These are phyloP conservation scores for Polyporus tsugae DNA, from an alignment of 1,284 basidiomycete genomes.

Conservation along the genomic window DNA sequence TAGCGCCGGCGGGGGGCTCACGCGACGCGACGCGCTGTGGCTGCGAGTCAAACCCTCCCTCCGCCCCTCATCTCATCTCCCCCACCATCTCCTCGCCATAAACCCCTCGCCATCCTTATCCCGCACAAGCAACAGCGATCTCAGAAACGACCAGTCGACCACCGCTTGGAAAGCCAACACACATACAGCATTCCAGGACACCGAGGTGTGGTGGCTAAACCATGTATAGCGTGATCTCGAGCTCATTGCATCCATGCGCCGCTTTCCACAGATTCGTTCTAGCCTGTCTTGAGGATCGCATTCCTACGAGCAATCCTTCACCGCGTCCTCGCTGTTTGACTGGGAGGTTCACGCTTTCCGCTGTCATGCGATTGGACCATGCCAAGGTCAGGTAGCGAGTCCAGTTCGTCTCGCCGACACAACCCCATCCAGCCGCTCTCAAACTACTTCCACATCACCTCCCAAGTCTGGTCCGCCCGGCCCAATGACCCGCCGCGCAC, in stretches of 20 bases:
- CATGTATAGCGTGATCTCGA: not conserved
- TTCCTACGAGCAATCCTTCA: not conserved
- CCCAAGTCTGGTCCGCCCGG: conserved; percentile 20
- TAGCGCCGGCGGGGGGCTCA: not conserved
- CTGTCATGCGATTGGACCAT: conserved; percentile 19
- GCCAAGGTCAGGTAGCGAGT: conserved; percentile 30
- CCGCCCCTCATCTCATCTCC: conserved; percentile 3
- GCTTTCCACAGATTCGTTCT: not conserved
- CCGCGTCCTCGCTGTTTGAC: not conserved
- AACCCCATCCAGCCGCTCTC: conserved; percentile 28
- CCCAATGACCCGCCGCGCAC: conserved; percentile 7
- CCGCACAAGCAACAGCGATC: too few relatives aligned
- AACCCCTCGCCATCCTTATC: not conserved
- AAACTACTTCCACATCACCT: conserved; percentile 21
- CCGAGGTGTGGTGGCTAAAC: conserved; percentile 4
- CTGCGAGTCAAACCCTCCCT: not conserved
- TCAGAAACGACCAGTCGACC: not conserved
- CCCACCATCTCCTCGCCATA: not conserved
- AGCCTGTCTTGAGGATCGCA: not conserved
- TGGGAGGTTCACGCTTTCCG: not conserved
- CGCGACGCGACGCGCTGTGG: conserved; percentile 13
- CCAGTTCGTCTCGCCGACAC: conserved; percentile 30
- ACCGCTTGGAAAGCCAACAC: not conserved
- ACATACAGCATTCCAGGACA: not conserved
- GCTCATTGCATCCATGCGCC: not conserved